Percentiles rank a stretch among this genome's conserved stretches.
Conservation (phyloP, 73 alveolate species). For the Blepharisma japonicum region DNA sequence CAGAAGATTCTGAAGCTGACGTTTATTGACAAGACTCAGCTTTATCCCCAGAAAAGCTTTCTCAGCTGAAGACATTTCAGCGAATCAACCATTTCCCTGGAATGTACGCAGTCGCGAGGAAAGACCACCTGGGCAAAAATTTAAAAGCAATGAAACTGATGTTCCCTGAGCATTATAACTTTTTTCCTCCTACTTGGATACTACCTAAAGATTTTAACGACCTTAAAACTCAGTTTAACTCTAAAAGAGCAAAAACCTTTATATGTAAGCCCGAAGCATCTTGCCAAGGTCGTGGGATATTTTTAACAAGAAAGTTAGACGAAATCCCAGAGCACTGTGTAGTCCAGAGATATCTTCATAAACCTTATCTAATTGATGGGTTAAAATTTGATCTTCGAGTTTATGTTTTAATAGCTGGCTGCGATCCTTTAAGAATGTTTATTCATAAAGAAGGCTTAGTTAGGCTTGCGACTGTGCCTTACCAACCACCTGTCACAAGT, state of each 20-base stretch:
- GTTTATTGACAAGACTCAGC: slow-evolving; percentile 8
- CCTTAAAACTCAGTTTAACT: slow-evolving; percentile 22
- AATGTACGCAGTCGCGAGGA: slow-evolving; percentile 55
- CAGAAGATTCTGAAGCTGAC: slow-evolving; percentile 15
- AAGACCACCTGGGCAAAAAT: slow-evolving; percentile 62
- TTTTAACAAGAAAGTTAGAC: slow-evolving; percentile 59
- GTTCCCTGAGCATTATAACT: slow-evolving; percentile 81
- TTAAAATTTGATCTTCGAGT: slow-evolving; percentile 93
- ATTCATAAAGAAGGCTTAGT: slow-evolving; percentile 87
- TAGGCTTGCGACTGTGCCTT: slow-evolving; percentile 77
- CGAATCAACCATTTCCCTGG: slow-evolving; percentile 82
- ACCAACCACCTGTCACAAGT: slow-evolving; percentile 45
- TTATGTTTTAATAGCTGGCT: slow-evolving; percentile 67
- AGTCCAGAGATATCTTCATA: slow-evolving; percentile 87
- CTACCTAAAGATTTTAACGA: slow-evolving; percentile 20
- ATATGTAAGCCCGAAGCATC: slow-evolving; percentile 58
- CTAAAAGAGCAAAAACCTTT: slow-evolving; percentile 31
- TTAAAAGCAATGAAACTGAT: slow-evolving; percentile 54
- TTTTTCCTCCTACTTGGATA: slow-evolving; percentile 81
- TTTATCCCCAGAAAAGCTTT: slow-evolving; percentile 1
- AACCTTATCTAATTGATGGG: slow-evolving; percentile 94
- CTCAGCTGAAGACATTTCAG: slow-evolving; percentile 38
- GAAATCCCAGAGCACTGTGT: slow-evolving; percentile 67
- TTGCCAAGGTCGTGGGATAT: slow-evolving; percentile 72
- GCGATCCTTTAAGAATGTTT: slow-evolving; percentile 80